Base-by-base conservation (phyloP, 768 basidiomycete species). In the Gymnopilus junonius region DNA sequence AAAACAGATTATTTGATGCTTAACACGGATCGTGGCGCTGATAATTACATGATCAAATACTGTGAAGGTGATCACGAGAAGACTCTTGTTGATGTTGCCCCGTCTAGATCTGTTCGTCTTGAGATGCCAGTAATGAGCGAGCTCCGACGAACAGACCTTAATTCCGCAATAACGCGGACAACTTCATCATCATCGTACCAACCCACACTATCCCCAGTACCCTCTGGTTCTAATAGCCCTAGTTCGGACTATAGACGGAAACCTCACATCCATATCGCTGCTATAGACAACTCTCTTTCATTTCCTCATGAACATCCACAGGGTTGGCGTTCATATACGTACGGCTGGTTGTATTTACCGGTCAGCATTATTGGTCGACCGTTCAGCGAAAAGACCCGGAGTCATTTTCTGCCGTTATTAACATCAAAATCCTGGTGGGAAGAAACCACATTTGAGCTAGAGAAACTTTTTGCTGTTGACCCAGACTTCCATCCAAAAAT, bases 31-130 rank as follows among this genome's bases (percentile, higher is more conserved):
- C 87, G 94, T 55, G 90, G 84, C 37, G 89, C 92, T 1, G 93
- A 94, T 78, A 94, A 94, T 74, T 95, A 92, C 75, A 95, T 95
- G 93, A 91, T 95, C 76, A 94, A 93, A 74, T 93, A 89, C 71
- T 94, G 93, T 72, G 91, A 92, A 76, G 89, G 85, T 45, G 87
- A 86, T 40, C 90, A 91, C 61, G 92, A 93, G 65, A 93, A 91
- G 71, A 77, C 87, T 0, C 81, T 91, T 45, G 88, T 94, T 29
- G 90, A 93, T 62, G 87, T 92, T 25, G 92, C 91, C 1, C 93
- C 93, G 10, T 85, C 90, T 43, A 87, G 86, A 31, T 87, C 87
- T 14, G 82, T 85, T 39, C 83, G 82, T 8, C 81, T 85, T 10
- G 85, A 88, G 67, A 89, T 92, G 87, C 89, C 91, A 3, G 78